Base-by-base conservation (phyloP, 2,329 filamentous ascomycete genomes). In the Didymella pomorum region DNA sequence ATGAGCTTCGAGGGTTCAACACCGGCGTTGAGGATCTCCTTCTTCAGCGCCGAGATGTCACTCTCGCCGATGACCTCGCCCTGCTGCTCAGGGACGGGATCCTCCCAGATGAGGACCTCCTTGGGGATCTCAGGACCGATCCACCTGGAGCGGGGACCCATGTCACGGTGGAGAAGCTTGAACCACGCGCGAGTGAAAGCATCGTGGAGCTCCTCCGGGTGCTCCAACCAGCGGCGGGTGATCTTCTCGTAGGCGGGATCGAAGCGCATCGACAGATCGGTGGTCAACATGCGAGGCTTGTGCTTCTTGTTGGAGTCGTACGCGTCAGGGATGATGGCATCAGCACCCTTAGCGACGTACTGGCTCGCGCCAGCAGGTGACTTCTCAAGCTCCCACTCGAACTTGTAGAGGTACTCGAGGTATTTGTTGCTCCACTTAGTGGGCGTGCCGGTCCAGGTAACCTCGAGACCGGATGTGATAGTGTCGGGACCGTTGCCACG, bases 121-220 rank as follows among this genome's bases (percentile, higher is more conserved):
- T 82, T 80, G 46, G 90, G 89, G 18, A 91, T 81, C 77, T 93
- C 90, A 1, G 90, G 90, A 28, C 90, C 90, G 45, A 92, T 71
- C 82, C 90, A 93, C 72, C 88, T 89, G 23, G 83, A 74, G 52
- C 85, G 81, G 42, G 90, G 90, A 16, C 90, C 90, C 79, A 93
- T 85, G 75, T 93, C 90, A 79, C 90, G 89, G 80, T 93, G 90
- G 31, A 90, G 82, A 41, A 93, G 84, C 86, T 93, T 93, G 85
- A 91, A 93, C 90, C 90, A 93, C 14, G 90, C 90, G 48, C 86
- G 85, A 21, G 84, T 82, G 71, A 93, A 93, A 9, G 84, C 87
- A 60, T 92, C 86, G 52, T 82, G 83, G 37, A 93, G 83, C 80
- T 91, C 79, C 44, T 89, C 83, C 1, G 88, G 88, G 78, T 93